phyloP scores from a whole-genome alignment of 2,329 filamentous ascomycete species.

The Rhinocladiella mackenziei region DNA sequence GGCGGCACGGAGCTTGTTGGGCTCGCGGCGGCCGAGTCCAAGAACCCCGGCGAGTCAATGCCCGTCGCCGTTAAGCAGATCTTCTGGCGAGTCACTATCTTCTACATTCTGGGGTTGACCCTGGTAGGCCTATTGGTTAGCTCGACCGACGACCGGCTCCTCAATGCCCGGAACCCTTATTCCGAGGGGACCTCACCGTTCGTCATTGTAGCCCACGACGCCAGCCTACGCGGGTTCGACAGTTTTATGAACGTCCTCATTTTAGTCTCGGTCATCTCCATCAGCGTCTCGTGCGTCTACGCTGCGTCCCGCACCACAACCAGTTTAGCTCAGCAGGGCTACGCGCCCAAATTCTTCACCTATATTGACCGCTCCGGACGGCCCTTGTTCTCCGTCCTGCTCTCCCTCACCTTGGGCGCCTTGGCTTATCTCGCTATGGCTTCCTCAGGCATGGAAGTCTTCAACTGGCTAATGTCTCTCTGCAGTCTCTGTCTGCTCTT shows the following conservation, averaged over 20 bases:
- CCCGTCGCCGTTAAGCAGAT: slow-evolving; percentile 48
- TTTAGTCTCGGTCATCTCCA: slow-evolving; percentile 56
- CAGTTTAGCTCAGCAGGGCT: slow-evolving; percentile 46
- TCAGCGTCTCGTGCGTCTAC: slow-evolving; percentile 57
- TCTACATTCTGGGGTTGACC: slow-evolving; percentile 46
- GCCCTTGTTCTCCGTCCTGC: slow-evolving; percentile 39
- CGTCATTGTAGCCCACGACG: slow-evolving; percentile 60
- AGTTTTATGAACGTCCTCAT: slow-evolving; percentile 66
- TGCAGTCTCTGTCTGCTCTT: slow-evolving; percentile 61
- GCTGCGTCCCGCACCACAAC: slow-evolving; percentile 55
- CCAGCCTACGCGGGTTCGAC: slow-evolving; percentile 58
- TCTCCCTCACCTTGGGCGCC: slow-evolving; percentile 38
- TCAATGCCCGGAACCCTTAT: slow-evolving; percentile 37
- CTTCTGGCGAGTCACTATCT: slow-evolving; percentile 50
- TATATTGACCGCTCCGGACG: slow-evolving; percentile 46
- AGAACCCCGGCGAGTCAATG: slow-evolving; percentile 48
- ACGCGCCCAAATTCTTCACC: slow-evolving; percentile 43
- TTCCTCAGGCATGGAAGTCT: slow-evolving; percentile 47
- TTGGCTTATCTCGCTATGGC: slow-evolving; percentile 39
- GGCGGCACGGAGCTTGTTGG: slow-evolving; percentile 53
- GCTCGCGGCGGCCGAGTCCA: slow-evolving; percentile 51
- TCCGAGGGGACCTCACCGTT: slow-evolving; percentile 56
- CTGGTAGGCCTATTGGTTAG: slow-evolving; percentile 46
- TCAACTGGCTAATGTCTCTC: slow-evolving; percentile 61
- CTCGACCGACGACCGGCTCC: slow-evolving; percentile 38